Percentiles rank a stretch among this genome's conserved stretches.
Evolutionary conservation across 208 protist genomes (phyloP).

Genomic region (Jaenimonas drosophilae): DNA sequence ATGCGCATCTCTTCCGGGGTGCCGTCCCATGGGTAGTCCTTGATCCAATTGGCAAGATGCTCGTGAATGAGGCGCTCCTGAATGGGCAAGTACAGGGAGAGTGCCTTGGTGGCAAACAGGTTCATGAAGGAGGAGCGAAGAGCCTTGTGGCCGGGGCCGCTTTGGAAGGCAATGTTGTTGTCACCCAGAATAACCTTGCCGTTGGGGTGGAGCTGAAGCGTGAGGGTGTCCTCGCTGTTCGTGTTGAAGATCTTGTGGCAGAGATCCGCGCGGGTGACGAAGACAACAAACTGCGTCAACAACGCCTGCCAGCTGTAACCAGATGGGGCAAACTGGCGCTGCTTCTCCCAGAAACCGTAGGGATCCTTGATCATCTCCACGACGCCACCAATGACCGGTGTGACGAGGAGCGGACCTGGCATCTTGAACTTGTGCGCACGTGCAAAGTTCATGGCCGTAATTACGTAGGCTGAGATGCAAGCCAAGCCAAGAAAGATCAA

Average conservation of each 20-base stretch:
- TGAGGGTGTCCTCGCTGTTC: conserved; percentile 67
- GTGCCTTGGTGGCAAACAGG: conserved; percentile 74
- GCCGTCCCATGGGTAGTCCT: conserved; percentile 38
- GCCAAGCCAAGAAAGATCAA: conserved; percentile 35
- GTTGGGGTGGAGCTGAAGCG: conserved; percentile 75
- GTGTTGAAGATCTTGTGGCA: conserved; percentile 79
- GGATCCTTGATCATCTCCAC: conserved; percentile 73
- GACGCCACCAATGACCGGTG: conserved; percentile 54
- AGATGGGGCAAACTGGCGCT: conserved; percentile 55
- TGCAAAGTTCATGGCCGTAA: conserved; percentile 60
- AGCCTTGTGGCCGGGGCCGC: conserved; percentile 71
- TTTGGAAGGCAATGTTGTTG: conserved; percentile 84
- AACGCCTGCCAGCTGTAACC: conserved; percentile 78
- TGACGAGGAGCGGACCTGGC: conserved; percentile 41
- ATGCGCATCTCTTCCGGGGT: conserved; percentile 70
- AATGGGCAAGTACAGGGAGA: conserved; percentile 76
- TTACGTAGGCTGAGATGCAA: conserved; percentile 34
- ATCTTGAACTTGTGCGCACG: conserved; percentile 67
- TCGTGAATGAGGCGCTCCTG: conserved; percentile 67
- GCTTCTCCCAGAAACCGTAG: conserved; percentile 74
- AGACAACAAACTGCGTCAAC: conserved; percentile 64
- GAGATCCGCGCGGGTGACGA: conserved; percentile 62
- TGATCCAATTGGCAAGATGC: conserved; percentile 49
- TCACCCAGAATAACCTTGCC: conserved; percentile 77
- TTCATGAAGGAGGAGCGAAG: conserved; percentile 80